Conservation (phyloP, 2,329 filamentous ascomycete species). For the Stromatinia cepivora region DNA sequence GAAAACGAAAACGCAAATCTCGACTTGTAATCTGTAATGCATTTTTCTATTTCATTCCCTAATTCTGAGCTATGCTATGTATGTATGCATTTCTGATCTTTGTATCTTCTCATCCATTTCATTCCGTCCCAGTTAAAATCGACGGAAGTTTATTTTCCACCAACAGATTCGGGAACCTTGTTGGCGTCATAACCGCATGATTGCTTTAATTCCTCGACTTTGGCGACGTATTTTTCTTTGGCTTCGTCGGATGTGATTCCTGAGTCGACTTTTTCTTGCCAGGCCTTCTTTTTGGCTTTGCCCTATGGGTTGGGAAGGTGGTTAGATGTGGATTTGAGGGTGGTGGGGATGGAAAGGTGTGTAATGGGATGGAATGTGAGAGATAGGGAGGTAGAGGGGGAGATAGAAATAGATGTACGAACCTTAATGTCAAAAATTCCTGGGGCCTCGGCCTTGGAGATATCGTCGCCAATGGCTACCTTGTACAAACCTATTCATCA, state of each 20-base stretch:
- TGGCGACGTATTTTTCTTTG: constrained; percentile 72
- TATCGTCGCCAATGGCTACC: constrained; percentile 57
- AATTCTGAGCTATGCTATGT: background rate
- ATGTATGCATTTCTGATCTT: background rate
- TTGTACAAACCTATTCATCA: constrained; percentile 56
- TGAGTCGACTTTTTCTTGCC: constrained; percentile 69
- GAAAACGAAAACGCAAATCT: background rate
- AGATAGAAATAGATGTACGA: constrained; percentile 39
- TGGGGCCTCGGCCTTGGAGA: constrained; percentile 55
- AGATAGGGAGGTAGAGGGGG: background rate
- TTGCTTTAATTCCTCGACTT: constrained; percentile 70
- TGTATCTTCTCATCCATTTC: background rate
- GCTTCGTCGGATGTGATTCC: constrained; percentile 63
- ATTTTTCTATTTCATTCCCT: background rate
- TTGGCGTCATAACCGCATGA: constrained; percentile 66
- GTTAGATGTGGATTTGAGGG: background rate
- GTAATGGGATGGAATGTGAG: constrained; percentile 41
- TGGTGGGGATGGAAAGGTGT: background rate
- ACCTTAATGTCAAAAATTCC: constrained; percentile 69
- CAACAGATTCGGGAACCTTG: constrained; percentile 62
- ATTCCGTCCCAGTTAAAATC: background rate
- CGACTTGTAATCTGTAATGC: background rate
- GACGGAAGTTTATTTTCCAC: constrained; percentile 24
- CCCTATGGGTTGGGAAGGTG: too few species aligned
- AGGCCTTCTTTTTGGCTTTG: constrained; percentile 79